A percentile compares a stretch with the other conserved stretches of the same genome.
Conservation (phyloP, 1,284 basidiomycete genomes). For the Cystobasidium sp. region DNA sequence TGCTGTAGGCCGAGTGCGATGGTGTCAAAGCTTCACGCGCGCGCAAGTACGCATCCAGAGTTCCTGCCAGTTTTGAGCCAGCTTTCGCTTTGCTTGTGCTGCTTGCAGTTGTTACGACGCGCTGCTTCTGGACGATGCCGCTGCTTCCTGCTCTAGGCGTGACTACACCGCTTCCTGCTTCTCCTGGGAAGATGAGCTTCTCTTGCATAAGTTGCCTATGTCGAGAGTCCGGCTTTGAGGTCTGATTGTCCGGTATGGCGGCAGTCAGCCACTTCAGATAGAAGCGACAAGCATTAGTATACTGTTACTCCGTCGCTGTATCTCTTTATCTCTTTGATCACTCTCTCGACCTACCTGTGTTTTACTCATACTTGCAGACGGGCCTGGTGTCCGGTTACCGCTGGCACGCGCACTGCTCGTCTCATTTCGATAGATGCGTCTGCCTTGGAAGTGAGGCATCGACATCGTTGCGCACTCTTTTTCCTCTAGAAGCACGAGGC, state of each 20-base stretch:
- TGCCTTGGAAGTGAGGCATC: not conserved
- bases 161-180: conserved; percentile 24
- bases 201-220: conserved; percentile 2
- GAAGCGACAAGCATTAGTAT: too few species aligned
- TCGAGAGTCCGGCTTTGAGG: not conserved
- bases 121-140: not conserved
- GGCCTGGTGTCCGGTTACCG: not conserved
- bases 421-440: not conserved
- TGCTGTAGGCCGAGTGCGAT: not conserved
- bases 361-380: not conserved
- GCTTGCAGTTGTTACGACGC: not conserved
- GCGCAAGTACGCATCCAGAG: conserved; percentile 14
- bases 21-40: not conserved
- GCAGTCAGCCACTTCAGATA: not conserved
- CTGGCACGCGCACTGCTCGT: not conserved
- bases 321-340: too few species aligned
- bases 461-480: not conserved
- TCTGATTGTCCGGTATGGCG: not conserved
- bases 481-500: not conserved
- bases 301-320: too few species aligned
- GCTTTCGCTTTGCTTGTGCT: not conserved
- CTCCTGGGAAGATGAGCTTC: conserved; percentile 34
- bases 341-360: not conserved
- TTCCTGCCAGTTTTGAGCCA: not conserved
- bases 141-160: not conserved